Percentiles rank a stretch among this genome's conserved stretches.
These are phyloP conservation scores for Incumbomyces delicatus DNA, from an alignment of 2,329 filamentous ascomycete genomes.

Conservation along the genomic window DNA sequence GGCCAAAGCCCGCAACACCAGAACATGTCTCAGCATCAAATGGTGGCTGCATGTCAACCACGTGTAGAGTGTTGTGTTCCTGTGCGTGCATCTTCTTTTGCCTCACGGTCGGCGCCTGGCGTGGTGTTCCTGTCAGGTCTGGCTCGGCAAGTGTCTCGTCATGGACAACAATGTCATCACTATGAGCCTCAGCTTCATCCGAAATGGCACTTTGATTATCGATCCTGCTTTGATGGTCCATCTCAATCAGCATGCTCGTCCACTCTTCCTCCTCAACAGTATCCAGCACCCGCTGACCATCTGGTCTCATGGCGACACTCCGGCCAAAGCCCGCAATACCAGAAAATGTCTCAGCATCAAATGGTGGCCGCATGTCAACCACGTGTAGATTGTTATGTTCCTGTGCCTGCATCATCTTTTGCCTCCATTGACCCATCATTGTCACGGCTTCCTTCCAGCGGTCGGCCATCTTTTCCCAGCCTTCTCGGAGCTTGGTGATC, in stretches of 20 bases:
- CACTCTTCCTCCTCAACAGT: conserved; percentile 20
- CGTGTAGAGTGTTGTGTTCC: conserved; percentile 5
- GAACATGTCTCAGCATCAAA: conserved; percentile 31
- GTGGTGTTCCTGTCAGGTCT: conserved; percentile 2
- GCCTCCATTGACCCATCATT: conserved; percentile 88
- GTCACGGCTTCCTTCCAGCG: conserved; percentile 82
- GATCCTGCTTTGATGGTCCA: conserved; percentile 4
- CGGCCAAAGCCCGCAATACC: conserved; percentile 31
- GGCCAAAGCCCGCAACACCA: conserved; percentile 31
- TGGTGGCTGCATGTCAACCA: conserved; percentile 25
- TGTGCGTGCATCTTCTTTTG: conserved; percentile 52
- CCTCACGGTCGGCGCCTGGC: conserved; percentile 38
- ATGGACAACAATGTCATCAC: neutral
- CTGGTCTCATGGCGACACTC: conserved; percentile 19
- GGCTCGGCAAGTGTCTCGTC: conserved; percentile 2
- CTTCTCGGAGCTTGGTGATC: conserved; percentile 69
- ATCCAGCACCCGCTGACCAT: conserved; percentile 26
- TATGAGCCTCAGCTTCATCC: conserved; percentile 8
- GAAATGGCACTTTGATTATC: conserved; percentile 1
- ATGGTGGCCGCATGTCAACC: conserved; percentile 24
- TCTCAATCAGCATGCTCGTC: conserved; percentile 11
- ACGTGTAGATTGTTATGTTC: conserved; percentile 10
- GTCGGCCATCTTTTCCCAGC: conserved; percentile 88
- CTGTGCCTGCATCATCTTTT: conserved; percentile 49
- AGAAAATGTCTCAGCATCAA: conserved; percentile 31